phyloP scores from a whole-genome alignment of 495 filamentous ascomycete species.

The Hamigera avellanea region DNA sequence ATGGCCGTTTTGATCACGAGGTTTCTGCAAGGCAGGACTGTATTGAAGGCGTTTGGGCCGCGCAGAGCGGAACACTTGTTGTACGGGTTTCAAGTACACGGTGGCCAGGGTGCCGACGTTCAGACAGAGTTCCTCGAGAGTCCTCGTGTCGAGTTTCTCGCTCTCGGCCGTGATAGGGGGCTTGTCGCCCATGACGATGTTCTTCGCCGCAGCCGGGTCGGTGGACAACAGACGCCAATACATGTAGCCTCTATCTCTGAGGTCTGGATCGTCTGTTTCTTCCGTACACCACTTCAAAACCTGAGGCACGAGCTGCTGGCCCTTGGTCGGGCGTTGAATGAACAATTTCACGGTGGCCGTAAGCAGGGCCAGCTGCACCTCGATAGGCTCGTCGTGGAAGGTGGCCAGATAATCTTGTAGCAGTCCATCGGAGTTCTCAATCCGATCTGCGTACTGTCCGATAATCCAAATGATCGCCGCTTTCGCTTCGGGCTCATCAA shows the following conservation, averaged over 20 bases:
- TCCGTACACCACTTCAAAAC: constrained; percentile 98
- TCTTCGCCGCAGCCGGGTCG: constrained; percentile 75
- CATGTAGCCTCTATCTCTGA: constrained; percentile 95
- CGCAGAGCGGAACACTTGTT: constrained; percentile 92
- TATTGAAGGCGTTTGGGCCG: constrained; percentile 66
- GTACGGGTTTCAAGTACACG: constrained; percentile 94
- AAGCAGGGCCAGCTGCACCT: constrained; percentile 88
- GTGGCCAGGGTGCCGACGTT: constrained; percentile 94
- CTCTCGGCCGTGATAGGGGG: constrained; percentile 93
- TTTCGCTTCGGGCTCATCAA: constrained; percentile 98
- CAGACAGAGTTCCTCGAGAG: constrained; percentile 93
- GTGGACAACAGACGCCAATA: constrained; percentile 98
- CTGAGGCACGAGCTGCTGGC: constrained; percentile 85
- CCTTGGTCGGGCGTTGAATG: constrained; percentile 92
- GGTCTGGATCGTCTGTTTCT: constrained; percentile 95
- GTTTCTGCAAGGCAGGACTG: constrained; percentile 73
- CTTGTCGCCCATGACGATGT: constrained; percentile 93
- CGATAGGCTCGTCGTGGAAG: constrained; percentile 86
- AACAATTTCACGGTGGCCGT: constrained; percentile 98
- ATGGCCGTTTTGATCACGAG: constrained; percentile 36
- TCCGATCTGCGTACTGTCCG: constrained; percentile 92
- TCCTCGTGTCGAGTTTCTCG: constrained; percentile 83
- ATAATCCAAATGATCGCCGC: constrained; percentile 99
- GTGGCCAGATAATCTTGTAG: constrained; percentile 91
- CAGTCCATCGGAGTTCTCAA: constrained; percentile 88